A percentile compares a stretch with the other conserved stretches of the same genome.
These are phyloP conservation scores for Calamus simplicifolius DNA, from an alignment of 176 grass and related monocot species.

Conservation along the genomic window DNA sequence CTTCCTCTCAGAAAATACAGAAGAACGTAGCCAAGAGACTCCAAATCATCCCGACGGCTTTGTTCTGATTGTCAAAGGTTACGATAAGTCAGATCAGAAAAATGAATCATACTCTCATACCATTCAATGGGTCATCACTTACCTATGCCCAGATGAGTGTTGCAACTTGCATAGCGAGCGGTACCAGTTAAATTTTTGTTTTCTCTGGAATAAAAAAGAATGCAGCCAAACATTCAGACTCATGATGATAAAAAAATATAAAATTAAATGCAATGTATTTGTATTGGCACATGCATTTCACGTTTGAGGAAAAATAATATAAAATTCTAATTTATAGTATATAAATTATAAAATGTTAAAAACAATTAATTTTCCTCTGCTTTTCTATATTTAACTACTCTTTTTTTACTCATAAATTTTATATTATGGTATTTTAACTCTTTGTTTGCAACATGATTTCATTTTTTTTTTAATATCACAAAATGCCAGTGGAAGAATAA, in stretches of 20 bases:
- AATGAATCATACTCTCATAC: neutral
- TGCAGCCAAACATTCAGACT: slow-evolving; percentile 1
- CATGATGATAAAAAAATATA: slow-evolving; percentile 1
- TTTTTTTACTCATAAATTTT: no score
- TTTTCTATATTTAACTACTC: no score
- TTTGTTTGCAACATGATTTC: no score
- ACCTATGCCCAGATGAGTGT: slow-evolving; percentile 70
- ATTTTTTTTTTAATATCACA: no score
- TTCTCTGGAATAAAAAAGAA: slow-evolving; percentile 32
- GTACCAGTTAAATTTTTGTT: slow-evolving; percentile 75
- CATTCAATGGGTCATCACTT: slow-evolving; percentile 12
- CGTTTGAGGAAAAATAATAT: no score
- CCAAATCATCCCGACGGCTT: slow-evolving; percentile 17
- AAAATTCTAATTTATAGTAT: no score
- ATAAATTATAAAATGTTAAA: no score
- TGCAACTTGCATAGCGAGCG: slow-evolving; percentile 62
- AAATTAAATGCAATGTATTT: neutral
- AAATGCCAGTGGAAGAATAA: no score
- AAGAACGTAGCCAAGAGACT: slow-evolving; percentile 18
- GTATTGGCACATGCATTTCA: no score
- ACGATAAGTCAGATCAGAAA: neutral
- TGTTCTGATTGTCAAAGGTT: slow-evolving; percentile 11
- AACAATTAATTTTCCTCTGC: no score
- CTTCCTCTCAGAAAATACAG: slow-evolving; percentile 19
- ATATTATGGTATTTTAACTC: no score